These are phyloP conservation scores for Sporodiniella umbellata DNA, from an alignment of 371 early-diverging fungal species.

Conservation along the genomic window DNA sequence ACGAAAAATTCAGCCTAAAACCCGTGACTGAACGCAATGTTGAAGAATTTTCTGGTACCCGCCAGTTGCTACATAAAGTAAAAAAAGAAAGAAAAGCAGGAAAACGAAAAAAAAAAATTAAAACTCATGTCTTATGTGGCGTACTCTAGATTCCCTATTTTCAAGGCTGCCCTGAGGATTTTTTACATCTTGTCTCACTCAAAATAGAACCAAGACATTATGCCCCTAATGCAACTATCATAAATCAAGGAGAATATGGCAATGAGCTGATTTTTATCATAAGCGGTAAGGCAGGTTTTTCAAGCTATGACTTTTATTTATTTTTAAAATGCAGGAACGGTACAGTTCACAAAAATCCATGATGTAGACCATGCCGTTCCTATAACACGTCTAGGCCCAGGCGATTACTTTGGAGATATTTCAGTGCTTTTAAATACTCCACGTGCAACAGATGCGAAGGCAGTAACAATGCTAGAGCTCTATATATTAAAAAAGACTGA, in stretches of 20 bases:
- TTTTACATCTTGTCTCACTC: conserved; percentile 49
- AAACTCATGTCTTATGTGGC: too few species aligned
- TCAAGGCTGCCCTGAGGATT: conserved; percentile 47
- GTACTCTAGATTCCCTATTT: conserved; percentile 53
- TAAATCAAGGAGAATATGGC: conserved; percentile 70
- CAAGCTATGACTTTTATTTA: not conserved
- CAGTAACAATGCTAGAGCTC: conserved; percentile 54
- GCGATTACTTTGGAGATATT: conserved; percentile 76
- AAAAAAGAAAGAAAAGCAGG: too few species aligned
- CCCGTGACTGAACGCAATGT: conserved; percentile 20
- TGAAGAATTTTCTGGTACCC: conserved; percentile 23
- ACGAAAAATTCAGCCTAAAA: conserved; percentile 9
- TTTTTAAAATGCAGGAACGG: conserved; percentile 22
- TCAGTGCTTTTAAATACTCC: conserved; percentile 76
- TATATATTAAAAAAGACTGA: conserved; percentile 49
- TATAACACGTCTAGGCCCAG: conserved; percentile 37
- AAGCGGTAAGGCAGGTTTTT: conserved; percentile 64
- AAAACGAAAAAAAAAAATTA: too few species aligned
- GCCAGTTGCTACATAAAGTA: conserved; percentile 33
- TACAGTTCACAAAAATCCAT: conserved; percentile 25
- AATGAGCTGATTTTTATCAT: conserved; percentile 80
- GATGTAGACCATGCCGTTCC: too few species aligned
- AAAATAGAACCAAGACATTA: conserved; percentile 50
- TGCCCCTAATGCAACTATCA: conserved; percentile 43
- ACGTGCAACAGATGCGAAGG: conserved; percentile 74